Conservation (phyloP, 352 stramenopile genomes). For the Lagenidium sp. region DNA sequence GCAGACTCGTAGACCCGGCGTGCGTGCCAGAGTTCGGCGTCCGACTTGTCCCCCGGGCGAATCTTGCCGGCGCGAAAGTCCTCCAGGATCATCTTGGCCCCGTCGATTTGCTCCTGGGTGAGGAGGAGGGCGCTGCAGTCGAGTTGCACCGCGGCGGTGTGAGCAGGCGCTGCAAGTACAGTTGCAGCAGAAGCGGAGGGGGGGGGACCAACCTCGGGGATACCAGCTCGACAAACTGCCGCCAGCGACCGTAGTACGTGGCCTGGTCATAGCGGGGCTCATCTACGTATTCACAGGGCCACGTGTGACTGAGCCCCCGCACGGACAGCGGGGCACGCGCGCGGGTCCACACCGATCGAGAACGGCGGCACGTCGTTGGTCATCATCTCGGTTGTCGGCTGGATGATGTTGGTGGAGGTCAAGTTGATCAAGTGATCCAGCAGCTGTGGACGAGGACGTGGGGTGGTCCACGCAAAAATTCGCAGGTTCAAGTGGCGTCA, state of each 20-base stretch:
- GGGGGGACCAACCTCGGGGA: slow-evolving; percentile 56
- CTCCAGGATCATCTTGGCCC: slow-evolving; percentile 38
- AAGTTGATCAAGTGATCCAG: too few species aligned
- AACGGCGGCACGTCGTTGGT: slow-evolving; percentile 21
- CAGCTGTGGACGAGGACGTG: too few species aligned
- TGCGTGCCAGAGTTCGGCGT: slow-evolving; percentile 73
- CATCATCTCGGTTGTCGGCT: slow-evolving; percentile 1
- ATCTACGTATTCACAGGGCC: slow-evolving; percentile 22
- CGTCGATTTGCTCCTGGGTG: slow-evolving; percentile 52
- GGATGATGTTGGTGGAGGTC: slow-evolving; percentile 3
- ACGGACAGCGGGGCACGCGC: too few species aligned
- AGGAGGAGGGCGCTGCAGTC: slow-evolving; percentile 62
- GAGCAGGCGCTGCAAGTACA: too few species aligned
- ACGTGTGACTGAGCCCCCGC: too few species aligned
- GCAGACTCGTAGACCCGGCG: slow-evolving; percentile 69
- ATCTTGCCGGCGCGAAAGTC: slow-evolving; percentile 47
- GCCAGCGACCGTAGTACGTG: slow-evolving; percentile 79
- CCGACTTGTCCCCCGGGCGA: slow-evolving; percentile 24
- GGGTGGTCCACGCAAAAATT: slow-evolving; percentile 12
- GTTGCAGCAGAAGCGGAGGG: too few species aligned
- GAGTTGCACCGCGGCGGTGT: background rate
- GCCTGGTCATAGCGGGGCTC: slow-evolving; percentile 77
- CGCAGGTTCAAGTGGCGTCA: too few species aligned
- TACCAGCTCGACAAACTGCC: slow-evolving; percentile 79
- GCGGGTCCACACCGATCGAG: slow-evolving; percentile 18